Percentiles rank a stretch among this genome's conserved stretches.
Conservation (phyloP, 306 rosid genomes). For the Trifolium fragiferum region DNA sequence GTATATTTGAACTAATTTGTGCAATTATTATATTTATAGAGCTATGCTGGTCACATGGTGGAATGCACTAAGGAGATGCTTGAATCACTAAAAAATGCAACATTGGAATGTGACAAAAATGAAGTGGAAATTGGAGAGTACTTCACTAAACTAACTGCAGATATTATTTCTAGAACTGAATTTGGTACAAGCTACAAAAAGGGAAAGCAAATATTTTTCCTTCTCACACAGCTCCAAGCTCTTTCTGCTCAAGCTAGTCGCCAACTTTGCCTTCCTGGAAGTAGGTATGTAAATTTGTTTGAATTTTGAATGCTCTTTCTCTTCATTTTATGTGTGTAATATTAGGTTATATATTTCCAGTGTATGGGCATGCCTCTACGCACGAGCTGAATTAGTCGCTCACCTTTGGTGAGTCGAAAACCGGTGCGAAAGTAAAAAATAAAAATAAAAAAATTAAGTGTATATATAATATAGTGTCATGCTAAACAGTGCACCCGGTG, state of each 20-base stretch:
- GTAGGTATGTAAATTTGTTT: conserved; percentile 51
- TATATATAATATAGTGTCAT: no score
- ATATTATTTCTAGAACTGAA: conserved; percentile 80
- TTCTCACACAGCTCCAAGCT: conserved; percentile 65
- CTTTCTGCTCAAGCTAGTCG: conserved; percentile 75
- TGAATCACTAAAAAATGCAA: conserved; percentile 52
- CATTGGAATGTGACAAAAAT: conserved; percentile 39
- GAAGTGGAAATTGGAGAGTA: conserved; percentile 84
- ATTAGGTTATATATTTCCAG: no score
- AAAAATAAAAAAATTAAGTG: no score
- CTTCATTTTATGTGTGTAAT: background rate
- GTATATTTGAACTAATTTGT: background rate
- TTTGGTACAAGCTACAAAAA: conserved; percentile 66
- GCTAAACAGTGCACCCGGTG: no score
- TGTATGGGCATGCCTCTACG: no score
- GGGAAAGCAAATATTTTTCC: conserved; percentile 76
- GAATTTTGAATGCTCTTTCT: background rate
- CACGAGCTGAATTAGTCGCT: no score
- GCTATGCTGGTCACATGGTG: conserved; percentile 83
- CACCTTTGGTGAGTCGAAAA: no score
- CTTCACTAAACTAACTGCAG: conserved; percentile 75
- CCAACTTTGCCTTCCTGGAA: conserved; percentile 75
- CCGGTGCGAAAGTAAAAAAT: no score
- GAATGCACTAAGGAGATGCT: conserved; percentile 81
- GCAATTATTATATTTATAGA: conserved; percentile 43